A percentile compares a stretch with the other conserved stretches of the same genome.
Evolutionary conservation across 2,329 filamentous ascomycete species (phyloP).

Genomic region (Apiospora aurea): DNA sequence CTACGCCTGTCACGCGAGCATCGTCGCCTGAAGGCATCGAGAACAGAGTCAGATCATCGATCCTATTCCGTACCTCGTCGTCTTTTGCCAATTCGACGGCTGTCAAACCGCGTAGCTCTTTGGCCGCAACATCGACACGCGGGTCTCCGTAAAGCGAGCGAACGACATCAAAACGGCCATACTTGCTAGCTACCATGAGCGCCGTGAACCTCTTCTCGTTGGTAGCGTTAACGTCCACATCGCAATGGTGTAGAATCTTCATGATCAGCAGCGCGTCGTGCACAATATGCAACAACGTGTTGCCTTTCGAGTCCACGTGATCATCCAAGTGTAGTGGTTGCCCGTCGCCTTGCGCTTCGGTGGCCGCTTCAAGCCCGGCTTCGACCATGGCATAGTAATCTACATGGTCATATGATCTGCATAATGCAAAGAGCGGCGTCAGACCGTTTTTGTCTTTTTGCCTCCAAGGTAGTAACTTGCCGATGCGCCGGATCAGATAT

Average conservation of each 20-base stretch:
- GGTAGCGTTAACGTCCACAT: constrained; percentile 93
- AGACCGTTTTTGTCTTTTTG: constrained; percentile 95
- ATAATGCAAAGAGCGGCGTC: constrained; percentile 95
- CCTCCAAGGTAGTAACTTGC: constrained; percentile 82
- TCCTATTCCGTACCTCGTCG: constrained; percentile 94
- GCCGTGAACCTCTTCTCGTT: constrained; percentile 96
- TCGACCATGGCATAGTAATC: constrained; percentile 90
- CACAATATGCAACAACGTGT: constrained; percentile 94
- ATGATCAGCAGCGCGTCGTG: constrained; percentile 81
- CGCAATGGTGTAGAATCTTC: constrained; percentile 80
- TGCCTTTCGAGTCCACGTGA: constrained; percentile 91
- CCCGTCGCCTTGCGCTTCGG: constrained; percentile 76
- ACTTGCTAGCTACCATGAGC: constrained; percentile 98
- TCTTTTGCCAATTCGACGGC: constrained; percentile 97
- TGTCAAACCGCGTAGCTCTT: constrained; percentile 86
- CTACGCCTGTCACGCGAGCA: constrained; percentile 87
- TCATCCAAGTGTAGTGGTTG: constrained; percentile 88
- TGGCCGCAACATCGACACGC: constrained; percentile 83
- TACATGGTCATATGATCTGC: constrained; percentile 91
- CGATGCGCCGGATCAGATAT: constrained; percentile 77
- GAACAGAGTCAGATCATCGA: constrained; percentile 91
- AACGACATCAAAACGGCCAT: constrained; percentile 93
- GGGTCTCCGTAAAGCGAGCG: constrained; percentile 86
- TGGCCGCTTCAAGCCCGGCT: constrained; percentile 77
- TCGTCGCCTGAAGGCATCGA: constrained; percentile 75